These are phyloP conservation scores for Penicillium sp. DNA, from an alignment of 2,329 filamentous ascomycete species.

Conservation along the genomic window DNA sequence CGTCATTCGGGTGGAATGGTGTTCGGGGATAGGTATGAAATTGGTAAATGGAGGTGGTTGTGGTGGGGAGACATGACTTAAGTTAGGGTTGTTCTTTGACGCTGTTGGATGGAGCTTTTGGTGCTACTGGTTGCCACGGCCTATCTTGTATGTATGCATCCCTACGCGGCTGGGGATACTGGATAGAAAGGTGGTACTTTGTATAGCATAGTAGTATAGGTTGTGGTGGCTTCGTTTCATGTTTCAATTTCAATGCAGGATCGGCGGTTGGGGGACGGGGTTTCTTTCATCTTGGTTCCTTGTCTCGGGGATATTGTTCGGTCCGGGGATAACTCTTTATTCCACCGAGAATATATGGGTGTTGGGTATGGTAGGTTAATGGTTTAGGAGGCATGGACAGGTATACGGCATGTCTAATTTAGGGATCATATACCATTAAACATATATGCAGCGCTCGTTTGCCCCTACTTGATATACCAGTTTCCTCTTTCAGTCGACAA, in stretches of 20 bases:
- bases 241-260: not conserved
- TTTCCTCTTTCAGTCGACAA: not conserved
- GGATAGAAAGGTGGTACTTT: not conserved
- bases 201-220: not conserved
- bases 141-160: not conserved
- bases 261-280: not conserved
- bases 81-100: not conserved
- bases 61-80: not conserved
- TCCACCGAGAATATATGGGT: not conserved
- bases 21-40: not conserved
- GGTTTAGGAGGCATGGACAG: not conserved
- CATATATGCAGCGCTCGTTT: not conserved
- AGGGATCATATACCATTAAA: not conserved
- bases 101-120: conserved; percentile 3
- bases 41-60: not conserved
- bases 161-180: not conserved
- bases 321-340: not conserved
- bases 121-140: not conserved
- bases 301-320: not conserved
- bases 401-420: not conserved
- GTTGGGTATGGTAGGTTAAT: not conserved
- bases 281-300: not conserved
- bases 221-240: not conserved
- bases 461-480: not conserved
- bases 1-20: not conserved